phyloP scores from a whole-genome alignment of 2,329 filamentous ascomycete genomes.

The Penicillium nordicum region DNA sequence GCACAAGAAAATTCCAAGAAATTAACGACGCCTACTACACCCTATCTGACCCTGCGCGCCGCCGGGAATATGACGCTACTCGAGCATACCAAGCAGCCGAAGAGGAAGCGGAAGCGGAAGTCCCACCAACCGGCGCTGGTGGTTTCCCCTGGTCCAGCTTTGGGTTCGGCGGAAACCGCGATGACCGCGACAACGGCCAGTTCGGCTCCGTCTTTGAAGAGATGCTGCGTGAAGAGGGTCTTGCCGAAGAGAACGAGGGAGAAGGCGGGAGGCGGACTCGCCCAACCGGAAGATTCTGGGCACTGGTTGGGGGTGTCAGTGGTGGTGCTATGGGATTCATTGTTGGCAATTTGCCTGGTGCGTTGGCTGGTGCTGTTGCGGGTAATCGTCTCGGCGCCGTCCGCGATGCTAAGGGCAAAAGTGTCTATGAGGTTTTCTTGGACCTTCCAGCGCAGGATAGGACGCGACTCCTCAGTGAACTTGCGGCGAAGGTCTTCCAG shows the following conservation, averaged over 20 bases:
- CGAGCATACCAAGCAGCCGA: conserved; percentile 51
- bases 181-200: conserved; percentile 61
- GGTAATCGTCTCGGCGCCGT: conserved; percentile 90
- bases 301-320: conserved; percentile 76
- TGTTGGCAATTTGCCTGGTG: conserved; percentile 83
- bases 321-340: conserved; percentile 94
- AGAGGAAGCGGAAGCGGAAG: conserved; percentile 48
- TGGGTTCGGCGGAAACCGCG: conserved; percentile 50
- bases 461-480: conserved; percentile 73
- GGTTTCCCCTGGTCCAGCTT: conserved; percentile 77
- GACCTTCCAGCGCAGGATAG: conserved; percentile 81
- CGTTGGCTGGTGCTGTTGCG: conserved; percentile 84
- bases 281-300: conserved; percentile 77
- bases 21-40: conserved; percentile 94
- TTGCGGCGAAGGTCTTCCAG: conserved; percentile 78
- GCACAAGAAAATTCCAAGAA: conserved; percentile 85
- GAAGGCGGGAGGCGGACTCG: conserved; percentile 37
- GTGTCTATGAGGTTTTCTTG: conserved; percentile 85
- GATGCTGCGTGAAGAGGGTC: conserved; percentile 81
- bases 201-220: conserved; percentile 87
- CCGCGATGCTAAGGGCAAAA: conserved; percentile 87
- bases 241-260: conserved; percentile 67
- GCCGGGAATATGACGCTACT: conserved; percentile 79
- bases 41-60: conserved; percentile 72
- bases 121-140: conserved; percentile 43